Evolutionary conservation across 371 early-diverging fungal species (phyloP).

Genomic region (Saksenaea vasiformis): DNA sequence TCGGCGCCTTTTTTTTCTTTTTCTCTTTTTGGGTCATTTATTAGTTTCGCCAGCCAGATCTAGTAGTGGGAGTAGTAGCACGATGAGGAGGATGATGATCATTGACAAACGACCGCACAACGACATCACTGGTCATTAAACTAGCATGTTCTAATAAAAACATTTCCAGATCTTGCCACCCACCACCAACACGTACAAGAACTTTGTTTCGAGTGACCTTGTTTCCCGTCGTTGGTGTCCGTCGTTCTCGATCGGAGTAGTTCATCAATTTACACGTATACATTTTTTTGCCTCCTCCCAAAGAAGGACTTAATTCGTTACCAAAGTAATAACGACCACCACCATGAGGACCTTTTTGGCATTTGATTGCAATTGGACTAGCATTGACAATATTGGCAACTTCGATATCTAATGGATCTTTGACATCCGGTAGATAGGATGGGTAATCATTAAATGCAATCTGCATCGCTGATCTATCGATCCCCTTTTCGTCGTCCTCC

Average conservation of each 20-base stretch:
- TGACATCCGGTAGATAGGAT: conserved; percentile 49
- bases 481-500: conserved; percentile 7
- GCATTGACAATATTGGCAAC: conserved; percentile 56
- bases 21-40: not conserved
- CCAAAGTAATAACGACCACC: conserved; percentile 65
- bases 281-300: conserved; percentile 46
- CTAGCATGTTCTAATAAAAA: conserved; percentile 60
- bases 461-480: conserved; percentile 12
- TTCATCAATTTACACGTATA: conserved; percentile 50
- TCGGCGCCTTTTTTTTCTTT: not conserved
- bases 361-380: conserved; percentile 51
- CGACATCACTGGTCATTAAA: conserved; percentile 32
- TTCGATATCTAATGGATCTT: conserved; percentile 58
- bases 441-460: conserved; percentile 26
- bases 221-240: conserved; percentile 6
- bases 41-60: conserved; percentile 8
- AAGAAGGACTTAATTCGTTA: conserved; percentile 44
- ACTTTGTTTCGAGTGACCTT: conserved; percentile 50
- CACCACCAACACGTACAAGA: conserved; percentile 63
- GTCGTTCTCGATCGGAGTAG: conserved; percentile 24
- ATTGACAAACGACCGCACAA: conserved; percentile 9
- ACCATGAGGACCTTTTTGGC: conserved; percentile 40
- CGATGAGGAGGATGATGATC: not conserved
- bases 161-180: conserved; percentile 67
- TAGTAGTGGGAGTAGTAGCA: conserved; percentile 1